These are phyloP conservation scores for Penicillium lividum DNA, from an alignment of 495 filamentous ascomycete genomes.

Conservation along the genomic window DNA sequence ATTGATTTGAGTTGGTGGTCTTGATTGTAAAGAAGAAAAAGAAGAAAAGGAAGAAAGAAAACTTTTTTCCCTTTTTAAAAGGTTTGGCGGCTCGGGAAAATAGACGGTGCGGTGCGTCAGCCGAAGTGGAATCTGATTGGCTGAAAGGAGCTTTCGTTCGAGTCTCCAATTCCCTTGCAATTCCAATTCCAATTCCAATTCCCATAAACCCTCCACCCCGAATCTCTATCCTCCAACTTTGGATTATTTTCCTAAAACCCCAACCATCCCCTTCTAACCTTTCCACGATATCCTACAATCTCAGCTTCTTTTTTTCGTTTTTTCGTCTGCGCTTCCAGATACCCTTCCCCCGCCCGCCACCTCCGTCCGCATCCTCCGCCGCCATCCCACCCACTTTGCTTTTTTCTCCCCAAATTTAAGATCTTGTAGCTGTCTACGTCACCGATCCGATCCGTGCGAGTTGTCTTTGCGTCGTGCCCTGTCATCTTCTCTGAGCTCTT, in stretches of 20 bases:
- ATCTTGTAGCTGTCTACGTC: conserved; percentile 10
- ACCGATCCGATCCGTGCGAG: conserved; percentile 7
- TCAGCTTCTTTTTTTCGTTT: not conserved
- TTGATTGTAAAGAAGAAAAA: conserved; percentile 51
- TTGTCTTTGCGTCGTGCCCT: conserved; percentile 23
- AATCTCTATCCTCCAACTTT: not conserved
- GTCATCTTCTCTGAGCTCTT: conserved; percentile 22
- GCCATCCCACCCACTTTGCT: conserved; percentile 5
- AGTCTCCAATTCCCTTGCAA: conserved; percentile 30
- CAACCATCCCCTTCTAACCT: not conserved
- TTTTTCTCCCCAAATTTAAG: conserved; percentile 12
- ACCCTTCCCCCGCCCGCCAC: conserved; percentile 4
- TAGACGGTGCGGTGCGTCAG: conserved; percentile 32
- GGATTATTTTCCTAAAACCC: not conserved
- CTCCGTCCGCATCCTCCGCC: conserved; percentile 13
- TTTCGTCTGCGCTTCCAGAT: not conserved
- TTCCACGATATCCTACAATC: conserved; percentile 4
- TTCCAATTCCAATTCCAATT: conserved; percentile 10
- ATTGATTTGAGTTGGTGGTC: conserved; percentile 97
- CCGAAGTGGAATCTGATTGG: conserved; percentile 36
- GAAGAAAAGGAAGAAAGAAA: conserved; percentile 20
- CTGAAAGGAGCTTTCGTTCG: conserved; percentile 24
- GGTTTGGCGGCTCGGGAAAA: conserved; percentile 27
- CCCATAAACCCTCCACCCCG: not conserved
- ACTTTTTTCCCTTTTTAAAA: not conserved